These are phyloP conservation scores for Prunus davidiana DNA, from an alignment of 306 rosid species.

Conservation along the genomic window DNA sequence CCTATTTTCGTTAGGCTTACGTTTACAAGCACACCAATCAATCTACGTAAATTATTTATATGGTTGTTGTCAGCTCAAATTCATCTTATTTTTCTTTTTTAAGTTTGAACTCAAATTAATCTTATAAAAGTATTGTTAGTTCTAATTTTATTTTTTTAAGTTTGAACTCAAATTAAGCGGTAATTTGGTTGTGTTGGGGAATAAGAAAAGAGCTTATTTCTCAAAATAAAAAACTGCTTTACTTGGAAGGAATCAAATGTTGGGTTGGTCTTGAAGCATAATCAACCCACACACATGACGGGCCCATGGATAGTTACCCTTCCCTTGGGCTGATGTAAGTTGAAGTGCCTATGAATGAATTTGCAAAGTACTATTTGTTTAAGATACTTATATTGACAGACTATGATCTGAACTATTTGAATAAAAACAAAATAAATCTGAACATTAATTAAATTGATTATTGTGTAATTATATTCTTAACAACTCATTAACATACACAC, in stretches of 20 bases:
- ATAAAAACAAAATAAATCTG: no score
- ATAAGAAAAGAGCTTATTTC: slow-evolving; percentile 2
- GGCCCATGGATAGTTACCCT: slow-evolving; percentile 30
- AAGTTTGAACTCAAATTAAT: not conserved
- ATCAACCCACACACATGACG: slow-evolving; percentile 45
- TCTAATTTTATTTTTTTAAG: not conserved
- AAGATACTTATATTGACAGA: no score
- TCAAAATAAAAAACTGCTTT: slow-evolving; percentile 35
- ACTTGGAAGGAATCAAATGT: slow-evolving; percentile 54
- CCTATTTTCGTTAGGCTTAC: not conserved
- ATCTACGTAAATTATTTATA: not conserved
- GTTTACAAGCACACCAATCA: not conserved
- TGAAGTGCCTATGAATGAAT: no score
- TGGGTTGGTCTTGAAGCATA: slow-evolving; percentile 82
- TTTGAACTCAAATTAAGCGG: not conserved
- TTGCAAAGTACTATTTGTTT: no score
- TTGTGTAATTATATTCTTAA: no score
- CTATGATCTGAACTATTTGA: no score
- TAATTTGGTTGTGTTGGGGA: slow-evolving; percentile 22
- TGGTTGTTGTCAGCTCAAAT: not conserved
- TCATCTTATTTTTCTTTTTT: not conserved
- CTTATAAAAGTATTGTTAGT: not conserved
- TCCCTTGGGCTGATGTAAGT: not conserved
- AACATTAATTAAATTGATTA: no score
- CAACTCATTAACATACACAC: no score